Conservation (phyloP, 257 asterid genomes). For the Coffea eugenioides region DNA sequence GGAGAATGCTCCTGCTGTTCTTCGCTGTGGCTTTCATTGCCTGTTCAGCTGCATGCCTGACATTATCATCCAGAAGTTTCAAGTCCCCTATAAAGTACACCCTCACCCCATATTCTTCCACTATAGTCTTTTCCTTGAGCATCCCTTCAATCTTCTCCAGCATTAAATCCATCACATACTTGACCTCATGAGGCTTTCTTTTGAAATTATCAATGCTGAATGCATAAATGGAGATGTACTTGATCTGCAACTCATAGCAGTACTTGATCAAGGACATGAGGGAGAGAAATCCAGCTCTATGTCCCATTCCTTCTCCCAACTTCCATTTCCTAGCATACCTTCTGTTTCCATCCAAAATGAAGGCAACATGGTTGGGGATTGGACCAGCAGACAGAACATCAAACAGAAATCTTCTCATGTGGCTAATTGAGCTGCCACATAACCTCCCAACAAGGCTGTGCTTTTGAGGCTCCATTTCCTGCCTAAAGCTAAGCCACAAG, state of each 20-base stretch:
- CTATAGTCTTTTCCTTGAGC: conserved; percentile 50
- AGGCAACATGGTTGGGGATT: conserved; percentile 62
- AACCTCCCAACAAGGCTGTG: conserved; percentile 28
- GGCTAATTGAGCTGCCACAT: conserved; percentile 37
- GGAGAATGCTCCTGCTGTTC: conserved; percentile 39
- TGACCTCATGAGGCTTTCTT: conserved; percentile 62
- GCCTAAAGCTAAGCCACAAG: conserved; percentile 10
- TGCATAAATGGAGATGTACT: conserved; percentile 54
- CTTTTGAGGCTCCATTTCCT: conserved; percentile 28
- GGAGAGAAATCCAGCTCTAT: conserved; percentile 62
- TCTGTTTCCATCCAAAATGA: conserved; percentile 76
- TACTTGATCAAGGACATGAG: conserved; percentile 64
- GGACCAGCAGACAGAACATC: conserved; percentile 56
- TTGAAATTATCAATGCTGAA: conserved; percentile 88
- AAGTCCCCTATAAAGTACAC: conserved; percentile 62
- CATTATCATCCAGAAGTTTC: conserved; percentile 44
- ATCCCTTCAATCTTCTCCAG: conserved; percentile 74
- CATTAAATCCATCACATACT: conserved; percentile 67
- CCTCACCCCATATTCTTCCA: conserved; percentile 60
- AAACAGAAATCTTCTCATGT: conserved; percentile 48
- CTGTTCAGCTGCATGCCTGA: conserved; percentile 58
- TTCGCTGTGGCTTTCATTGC: conserved; percentile 62
- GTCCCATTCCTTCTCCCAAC: conserved; percentile 54
- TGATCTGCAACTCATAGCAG: conserved; percentile 65
- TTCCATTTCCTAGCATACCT: conserved; percentile 60